Evolutionary conservation across 768 basidiomycete genomes (phyloP).

Genomic region (Mrakia frigida): DNA sequence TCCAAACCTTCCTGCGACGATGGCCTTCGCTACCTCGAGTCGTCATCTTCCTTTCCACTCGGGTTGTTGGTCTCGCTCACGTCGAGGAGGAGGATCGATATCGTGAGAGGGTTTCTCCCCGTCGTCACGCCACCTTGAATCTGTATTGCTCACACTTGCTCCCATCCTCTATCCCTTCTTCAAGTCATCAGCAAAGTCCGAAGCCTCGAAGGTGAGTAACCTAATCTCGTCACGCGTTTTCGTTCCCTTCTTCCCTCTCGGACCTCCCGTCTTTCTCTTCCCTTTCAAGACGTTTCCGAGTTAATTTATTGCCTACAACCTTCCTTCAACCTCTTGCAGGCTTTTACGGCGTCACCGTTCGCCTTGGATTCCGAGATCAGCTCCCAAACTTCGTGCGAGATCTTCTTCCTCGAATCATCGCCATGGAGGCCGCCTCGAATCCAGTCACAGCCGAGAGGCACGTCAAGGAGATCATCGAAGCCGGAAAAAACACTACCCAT

Average conservation of each 20-base stretch:
- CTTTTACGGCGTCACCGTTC: slow-evolving; percentile 58
- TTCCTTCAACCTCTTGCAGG: background rate
- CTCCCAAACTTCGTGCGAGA: slow-evolving; percentile 46
- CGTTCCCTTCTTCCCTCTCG: background rate
- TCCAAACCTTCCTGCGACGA: slow-evolving; percentile 60
- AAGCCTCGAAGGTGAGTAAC: slow-evolving; percentile 47
- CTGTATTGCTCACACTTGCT: no score
- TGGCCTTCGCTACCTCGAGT: slow-evolving; percentile 65
- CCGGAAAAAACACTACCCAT: slow-evolving; percentile 51
- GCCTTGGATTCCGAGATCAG: slow-evolving; percentile 58
- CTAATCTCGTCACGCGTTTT: background rate
- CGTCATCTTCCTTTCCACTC: slow-evolving; percentile 61
- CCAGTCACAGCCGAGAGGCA: slow-evolving; percentile 43
- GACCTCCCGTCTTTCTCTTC: no score
- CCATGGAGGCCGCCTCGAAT: slow-evolving; percentile 47
- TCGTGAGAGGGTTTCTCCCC: background rate
- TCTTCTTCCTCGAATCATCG: slow-evolving; percentile 52
- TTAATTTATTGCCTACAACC: no score
- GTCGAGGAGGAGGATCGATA: slow-evolving; percentile 54
- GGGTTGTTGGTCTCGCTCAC: slow-evolving; percentile 52
- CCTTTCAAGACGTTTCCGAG: no score
- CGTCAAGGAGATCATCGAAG: slow-evolving; percentile 49
- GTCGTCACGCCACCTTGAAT: background rate
- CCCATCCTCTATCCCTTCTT: background rate
- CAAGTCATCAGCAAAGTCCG: slow-evolving; percentile 55